Evolutionary conservation across 2,329 filamentous ascomycete species (phyloP).

Genomic region (Aspergillus pseudoglaucus): DNA sequence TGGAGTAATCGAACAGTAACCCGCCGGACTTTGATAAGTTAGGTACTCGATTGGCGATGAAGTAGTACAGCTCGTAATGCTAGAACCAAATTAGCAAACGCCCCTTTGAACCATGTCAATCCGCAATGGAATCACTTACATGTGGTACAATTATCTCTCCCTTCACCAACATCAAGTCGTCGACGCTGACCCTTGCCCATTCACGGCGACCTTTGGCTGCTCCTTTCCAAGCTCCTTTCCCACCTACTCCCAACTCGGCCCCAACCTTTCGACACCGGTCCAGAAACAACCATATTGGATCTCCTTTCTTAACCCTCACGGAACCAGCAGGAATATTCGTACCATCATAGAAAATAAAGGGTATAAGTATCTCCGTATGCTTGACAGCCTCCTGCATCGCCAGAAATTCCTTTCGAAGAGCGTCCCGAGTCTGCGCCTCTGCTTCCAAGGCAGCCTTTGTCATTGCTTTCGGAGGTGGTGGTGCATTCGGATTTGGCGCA

Average conservation of each 20-base stretch:
- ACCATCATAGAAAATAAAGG: conserved; percentile 96
- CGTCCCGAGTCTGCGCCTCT: conserved; percentile 71
- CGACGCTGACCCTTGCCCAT: conserved; percentile 90
- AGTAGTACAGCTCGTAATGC: conserved; percentile 98
- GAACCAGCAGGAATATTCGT: conserved; percentile 79
- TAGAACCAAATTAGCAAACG: conserved; percentile 33
- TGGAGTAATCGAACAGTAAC: conserved; percentile 70
- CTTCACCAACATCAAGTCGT: conserved; percentile 88
- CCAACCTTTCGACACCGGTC: conserved; percentile 88
- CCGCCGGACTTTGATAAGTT: conserved; percentile 69
- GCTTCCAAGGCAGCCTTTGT: conserved; percentile 71
- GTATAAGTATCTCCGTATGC: conserved; percentile 79
- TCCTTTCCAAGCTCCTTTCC: conserved; percentile 37
- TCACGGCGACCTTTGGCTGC: conserved; percentile 52
- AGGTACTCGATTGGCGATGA: conserved; percentile 67
- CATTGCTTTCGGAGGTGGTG: conserved; percentile 61
- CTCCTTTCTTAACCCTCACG: conserved; percentile 86
- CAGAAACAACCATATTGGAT: conserved; percentile 85
- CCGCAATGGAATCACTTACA: conserved; percentile 50
- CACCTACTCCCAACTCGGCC: conserved; percentile 70
- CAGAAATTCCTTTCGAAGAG: conserved; percentile 72
- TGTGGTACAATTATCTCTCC: conserved; percentile 90
- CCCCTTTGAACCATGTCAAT: neutral
- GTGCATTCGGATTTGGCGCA: conserved; percentile 40
- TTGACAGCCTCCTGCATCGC: conserved; percentile 79